phyloP scores from a whole-genome alignment of 768 basidiomycete genomes.

The Agaricus subrufescens region DNA sequence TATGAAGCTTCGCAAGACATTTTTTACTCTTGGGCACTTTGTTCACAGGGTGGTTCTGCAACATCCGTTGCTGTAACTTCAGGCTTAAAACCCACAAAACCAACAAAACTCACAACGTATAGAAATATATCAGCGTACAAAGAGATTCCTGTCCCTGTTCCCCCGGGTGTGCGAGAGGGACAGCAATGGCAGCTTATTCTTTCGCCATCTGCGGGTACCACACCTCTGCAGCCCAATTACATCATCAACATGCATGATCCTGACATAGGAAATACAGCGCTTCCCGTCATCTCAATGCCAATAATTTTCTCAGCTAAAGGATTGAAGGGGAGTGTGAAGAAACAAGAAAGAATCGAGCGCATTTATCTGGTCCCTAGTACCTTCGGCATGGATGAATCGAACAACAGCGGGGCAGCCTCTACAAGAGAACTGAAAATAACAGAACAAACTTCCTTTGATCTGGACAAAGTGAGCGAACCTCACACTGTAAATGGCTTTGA shows the following conservation, averaged over 20 bases:
- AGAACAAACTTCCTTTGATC: slow-evolving; percentile 86
- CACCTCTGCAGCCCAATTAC: slow-evolving; percentile 13
- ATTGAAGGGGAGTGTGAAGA: slow-evolving; percentile 25
- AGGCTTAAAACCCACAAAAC: slow-evolving; percentile 30
- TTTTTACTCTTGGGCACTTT: slow-evolving; percentile 59
- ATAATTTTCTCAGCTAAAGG: slow-evolving; percentile 35
- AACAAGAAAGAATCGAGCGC: slow-evolving; percentile 68
- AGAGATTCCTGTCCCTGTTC: slow-evolving; percentile 62
- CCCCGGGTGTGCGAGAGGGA: slow-evolving; percentile 44
- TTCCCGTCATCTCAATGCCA: slow-evolving; percentile 70
- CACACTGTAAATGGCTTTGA: slow-evolving; percentile 12
- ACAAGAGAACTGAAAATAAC: slow-evolving; percentile 40
- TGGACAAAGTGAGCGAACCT: slow-evolving; percentile 72
- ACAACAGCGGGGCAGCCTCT: not conserved
- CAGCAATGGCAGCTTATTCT: slow-evolving; percentile 67
- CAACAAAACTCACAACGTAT: slow-evolving; percentile 73
- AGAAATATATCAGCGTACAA: slow-evolving; percentile 67
- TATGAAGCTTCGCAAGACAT: slow-evolving; percentile 55
- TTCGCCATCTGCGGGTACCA: slow-evolving; percentile 14
- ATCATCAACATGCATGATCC: slow-evolving; percentile 37
- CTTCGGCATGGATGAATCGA: not conserved
- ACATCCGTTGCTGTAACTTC: slow-evolving; percentile 6
- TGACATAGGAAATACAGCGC: slow-evolving; percentile 32
- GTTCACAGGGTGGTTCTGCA: not conserved
- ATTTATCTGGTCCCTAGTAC: slow-evolving; percentile 36